Percentiles rank a stretch among this genome's conserved stretches.
These are phyloP conservation scores for Saccharata proteae DNA, from an alignment of 2,329 filamentous ascomycete genomes.

Conservation along the genomic window DNA sequence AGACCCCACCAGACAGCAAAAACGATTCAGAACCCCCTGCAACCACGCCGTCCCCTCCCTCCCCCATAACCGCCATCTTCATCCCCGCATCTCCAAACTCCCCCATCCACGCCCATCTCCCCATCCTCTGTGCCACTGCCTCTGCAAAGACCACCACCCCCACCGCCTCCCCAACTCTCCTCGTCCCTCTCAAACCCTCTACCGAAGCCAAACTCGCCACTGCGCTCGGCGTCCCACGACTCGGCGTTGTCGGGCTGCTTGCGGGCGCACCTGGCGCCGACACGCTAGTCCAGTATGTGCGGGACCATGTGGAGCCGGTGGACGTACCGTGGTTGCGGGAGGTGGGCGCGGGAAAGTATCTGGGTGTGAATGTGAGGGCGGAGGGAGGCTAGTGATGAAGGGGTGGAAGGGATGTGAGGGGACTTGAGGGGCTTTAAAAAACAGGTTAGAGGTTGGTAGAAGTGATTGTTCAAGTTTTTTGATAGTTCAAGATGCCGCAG, in stretches of 20 bases:
- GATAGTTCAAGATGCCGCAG: too few relatives aligned
- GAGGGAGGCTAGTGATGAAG: too few relatives aligned
- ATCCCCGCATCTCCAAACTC: constrained; percentile 6
- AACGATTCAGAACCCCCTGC: background rate
- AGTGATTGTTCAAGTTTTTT: too few relatives aligned
- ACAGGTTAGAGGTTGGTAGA: too few relatives aligned
- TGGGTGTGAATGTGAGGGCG: constrained; percentile 37
- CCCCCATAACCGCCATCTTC: constrained; percentile 5
- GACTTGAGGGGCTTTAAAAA: too few relatives aligned
- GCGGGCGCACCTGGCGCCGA: constrained; percentile 44
- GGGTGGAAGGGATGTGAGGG: too few relatives aligned
- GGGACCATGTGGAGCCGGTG: constrained; percentile 39
- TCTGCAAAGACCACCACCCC: constrained; percentile 12
- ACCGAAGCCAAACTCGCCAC: constrained; percentile 46
- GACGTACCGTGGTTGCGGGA: constrained; percentile 47
- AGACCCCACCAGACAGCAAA: background rate
- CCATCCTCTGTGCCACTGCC: constrained; percentile 41
- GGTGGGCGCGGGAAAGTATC: constrained; percentile 26
- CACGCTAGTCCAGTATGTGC: constrained; percentile 45
- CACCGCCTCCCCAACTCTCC: constrained; percentile 32
- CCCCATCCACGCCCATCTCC: constrained; percentile 48
- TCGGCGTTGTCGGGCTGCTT: constrained; percentile 51
- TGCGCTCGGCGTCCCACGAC: constrained; percentile 49
- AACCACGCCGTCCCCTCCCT: background rate
- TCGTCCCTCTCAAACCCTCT: constrained; percentile 51